Evolutionary conservation across 1,284 basidiomycete species (phyloP).

Genomic region (Ceratobasidium sp.): DNA sequence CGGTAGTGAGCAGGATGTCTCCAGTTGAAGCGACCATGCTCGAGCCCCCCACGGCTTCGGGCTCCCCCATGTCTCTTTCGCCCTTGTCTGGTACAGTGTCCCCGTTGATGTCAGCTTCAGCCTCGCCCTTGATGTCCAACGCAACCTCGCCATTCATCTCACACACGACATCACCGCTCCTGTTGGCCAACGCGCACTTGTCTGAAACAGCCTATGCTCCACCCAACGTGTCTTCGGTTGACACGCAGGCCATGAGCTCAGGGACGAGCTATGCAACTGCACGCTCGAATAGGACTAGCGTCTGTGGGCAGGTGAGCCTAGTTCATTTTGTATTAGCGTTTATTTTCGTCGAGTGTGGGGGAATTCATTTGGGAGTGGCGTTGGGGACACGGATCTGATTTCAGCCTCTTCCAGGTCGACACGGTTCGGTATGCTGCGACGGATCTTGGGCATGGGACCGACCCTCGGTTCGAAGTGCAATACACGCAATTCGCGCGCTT

Average conservation of each 20-base stretch:
- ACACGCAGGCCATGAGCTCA: slow-evolving; percentile 5
- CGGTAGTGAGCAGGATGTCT: not conserved
- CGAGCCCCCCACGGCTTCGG: not conserved
- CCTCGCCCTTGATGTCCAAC: slow-evolving; percentile 12
- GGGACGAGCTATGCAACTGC: slow-evolving; percentile 24
- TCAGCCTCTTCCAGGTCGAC: not conserved
- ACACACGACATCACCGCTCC: slow-evolving; percentile 4
- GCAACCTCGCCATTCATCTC: not conserved
- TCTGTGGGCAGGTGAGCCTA: slow-evolving; percentile 2
- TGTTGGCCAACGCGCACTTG: slow-evolving; percentile 11
- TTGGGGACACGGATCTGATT: not conserved
- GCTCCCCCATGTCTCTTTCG: not conserved
- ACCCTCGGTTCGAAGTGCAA: not conserved
- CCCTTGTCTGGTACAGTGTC: not conserved
- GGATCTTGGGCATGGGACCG: not conserved
- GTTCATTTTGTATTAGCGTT: slow-evolving; percentile 8
- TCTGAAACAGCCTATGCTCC: not conserved
- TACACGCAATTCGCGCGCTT: slow-evolving; percentile 12
- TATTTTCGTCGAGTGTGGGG: not conserved
- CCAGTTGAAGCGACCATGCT: not conserved
- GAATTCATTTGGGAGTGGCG: not conserved
- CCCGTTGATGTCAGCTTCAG: slow-evolving; percentile 4
- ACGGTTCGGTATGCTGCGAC: not conserved
- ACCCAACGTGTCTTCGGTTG: not conserved
- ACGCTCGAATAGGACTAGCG: slow-evolving; percentile 26